Base-by-base conservation (phyloP, 1,284 basidiomycete species). In the Leccinum insigne region DNA sequence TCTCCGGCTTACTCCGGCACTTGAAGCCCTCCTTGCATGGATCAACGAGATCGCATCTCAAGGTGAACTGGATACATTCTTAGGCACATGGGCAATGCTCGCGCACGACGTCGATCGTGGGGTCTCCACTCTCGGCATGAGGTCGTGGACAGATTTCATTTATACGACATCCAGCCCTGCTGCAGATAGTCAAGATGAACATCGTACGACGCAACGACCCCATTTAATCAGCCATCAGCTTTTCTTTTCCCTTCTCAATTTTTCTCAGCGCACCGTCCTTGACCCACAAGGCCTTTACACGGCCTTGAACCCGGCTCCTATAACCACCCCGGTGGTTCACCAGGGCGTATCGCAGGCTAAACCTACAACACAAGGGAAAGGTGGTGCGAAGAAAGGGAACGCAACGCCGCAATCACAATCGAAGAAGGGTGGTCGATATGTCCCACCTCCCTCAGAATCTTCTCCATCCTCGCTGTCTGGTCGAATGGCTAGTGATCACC, bases 31-130 rank as follows among this genome's bases (percentile, higher is more conserved):
- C 4, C 73, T 92, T 13, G 83, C 85, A 64, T 86, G 86, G 66
- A 76, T 93, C 0, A 79, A 79, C 60, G 90, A 93, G 61, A 76
- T 80, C 1, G 83, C 82, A 0, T 79, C 83, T 11, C 71, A 80
- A 32, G 80, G 83, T 63, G 90, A 94, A 70, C 77, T 86, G n/a
- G 85, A 91, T 59, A 84, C 83, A 47, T 82, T 96, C 38, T 77
- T 96, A 1, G 95, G 94, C 0, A 86, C 92, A 7, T 97, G 94
- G 94, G 86, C 83, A 65, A 83, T 94, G 69, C 82, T 88, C 3
- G 83, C 87, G 18, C 85, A 91, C 73, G 95, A 96, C 70, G 78
- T 87, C 23, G 94, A 95, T 71, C 83, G 88, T 16, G 78, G 80
- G 3, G 88, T 94, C 16, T 78, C 87, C 3, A 71, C 75, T 1